These are phyloP conservation scores for Blakeslea trispora DNA, from an alignment of 371 early-diverging fungal species.

Conservation along the genomic window DNA sequence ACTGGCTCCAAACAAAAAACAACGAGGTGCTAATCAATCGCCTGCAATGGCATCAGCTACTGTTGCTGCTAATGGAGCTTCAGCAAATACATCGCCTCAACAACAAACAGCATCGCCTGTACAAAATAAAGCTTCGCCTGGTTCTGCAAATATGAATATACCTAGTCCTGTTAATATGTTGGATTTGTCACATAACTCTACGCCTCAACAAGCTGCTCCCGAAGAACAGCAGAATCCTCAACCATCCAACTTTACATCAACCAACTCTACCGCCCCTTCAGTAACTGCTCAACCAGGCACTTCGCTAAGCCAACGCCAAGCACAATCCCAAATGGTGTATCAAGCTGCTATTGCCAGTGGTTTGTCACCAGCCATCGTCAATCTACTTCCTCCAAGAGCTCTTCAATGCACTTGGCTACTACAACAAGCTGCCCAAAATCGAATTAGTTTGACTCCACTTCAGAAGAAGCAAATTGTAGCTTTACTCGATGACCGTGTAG, in stretches of 20 bases:
- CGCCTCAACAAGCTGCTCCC: not conserved
- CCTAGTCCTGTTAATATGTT: not conserved
- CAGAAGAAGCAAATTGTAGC: slow-evolving; percentile 37
- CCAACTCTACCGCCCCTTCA: slow-evolving; percentile 5
- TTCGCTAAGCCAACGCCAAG: slow-evolving; percentile 20
- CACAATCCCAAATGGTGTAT: slow-evolving; percentile 35
- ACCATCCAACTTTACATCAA: not conserved
- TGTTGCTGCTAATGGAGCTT: slow-evolving; percentile 6
- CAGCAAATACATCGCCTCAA: slow-evolving; percentile 5
- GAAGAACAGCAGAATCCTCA: slow-evolving; percentile 4
- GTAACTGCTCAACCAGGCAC: slow-evolving; percentile 19
- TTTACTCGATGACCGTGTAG: slow-evolving; percentile 36
- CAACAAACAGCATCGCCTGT: slow-evolving; percentile 2
- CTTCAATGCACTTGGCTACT: slow-evolving; percentile 42
- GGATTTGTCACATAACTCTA: not conserved
- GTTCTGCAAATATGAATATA: not conserved
- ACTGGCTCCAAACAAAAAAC: slow-evolving; percentile 43
- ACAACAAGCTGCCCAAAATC: slow-evolving; percentile 40
- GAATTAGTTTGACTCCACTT: slow-evolving; percentile 23
- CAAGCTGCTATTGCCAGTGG: slow-evolving; percentile 45
- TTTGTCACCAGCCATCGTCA: slow-evolving; percentile 38
- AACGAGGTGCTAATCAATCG: slow-evolving; percentile 12
- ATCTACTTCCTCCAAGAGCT: slow-evolving; percentile 35
- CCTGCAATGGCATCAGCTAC: slow-evolving; percentile 14
- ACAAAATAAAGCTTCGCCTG: slow-evolving; percentile 5